Base-by-base conservation (phyloP, 176 grass and related monocot genomes). In the Lolium perenne region DNA sequence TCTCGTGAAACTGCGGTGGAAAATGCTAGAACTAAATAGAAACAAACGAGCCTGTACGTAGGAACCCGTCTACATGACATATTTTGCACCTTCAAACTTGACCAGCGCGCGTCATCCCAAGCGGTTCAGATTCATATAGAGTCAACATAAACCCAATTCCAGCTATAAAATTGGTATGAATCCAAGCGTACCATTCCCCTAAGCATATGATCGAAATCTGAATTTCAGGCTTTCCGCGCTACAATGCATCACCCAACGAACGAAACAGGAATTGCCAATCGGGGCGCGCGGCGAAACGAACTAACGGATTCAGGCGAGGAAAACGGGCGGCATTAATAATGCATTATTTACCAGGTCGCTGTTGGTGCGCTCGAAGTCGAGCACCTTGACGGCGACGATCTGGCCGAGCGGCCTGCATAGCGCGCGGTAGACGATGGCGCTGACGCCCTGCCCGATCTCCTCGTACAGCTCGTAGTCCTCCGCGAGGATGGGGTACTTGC, bases 381-480 rank as follows among this genome's bases (percentile, higher is more conserved):
- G 86, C 69, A 99, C 85, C 90, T 99, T 99, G 84, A 99, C 91
- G 63, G 97, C 94, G 51, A 99, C 88, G 65, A 89, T 71, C 90
- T 99, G 90, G 11, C 81, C 40, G 14, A 96, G 79, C 15, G 97
- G 88, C 57, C 58, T 76, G 82, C 97, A 99, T 35, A 80, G 88
- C 38, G 94, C 90, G 26, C 97, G 97, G 84, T 94, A 94, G 11
- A 99, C 97, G 45, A 93, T 55, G 25, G 94, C 97, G 72, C 94
- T 96, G 86, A 85, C 92, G 13, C 97, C 97, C 85, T 96, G 91
- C 76, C 97, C 97, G 26, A 99, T 76, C 92, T 89, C 82, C 78
- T 99, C 97, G 71, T 84, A 92, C 65, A 99, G 79, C 90, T 94
- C 90, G 88, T 99, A 99, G 82, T 99, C 94, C 38, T 94, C 92